Evolutionary conservation across 495 filamentous ascomycete genomes (phyloP).

Genomic region (Parathielavia appendiculata): DNA sequence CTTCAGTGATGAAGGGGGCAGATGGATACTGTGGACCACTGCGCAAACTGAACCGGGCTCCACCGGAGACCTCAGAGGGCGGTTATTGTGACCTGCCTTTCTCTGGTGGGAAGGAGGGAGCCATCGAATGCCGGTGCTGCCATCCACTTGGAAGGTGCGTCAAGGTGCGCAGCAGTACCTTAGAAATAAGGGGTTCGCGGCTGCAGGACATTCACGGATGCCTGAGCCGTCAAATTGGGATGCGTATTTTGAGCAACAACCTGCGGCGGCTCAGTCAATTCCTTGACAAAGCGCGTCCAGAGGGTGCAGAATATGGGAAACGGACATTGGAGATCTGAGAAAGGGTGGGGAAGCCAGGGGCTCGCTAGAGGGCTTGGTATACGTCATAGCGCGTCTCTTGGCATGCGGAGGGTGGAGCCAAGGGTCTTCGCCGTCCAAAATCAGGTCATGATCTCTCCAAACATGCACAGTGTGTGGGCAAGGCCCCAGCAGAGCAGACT

Average conservation of each 20-base stretch:
- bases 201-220: not conserved
- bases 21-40: too few relatives aligned
- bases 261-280: slow-evolving; percentile 1
- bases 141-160: not conserved
- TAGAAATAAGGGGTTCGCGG: not conserved
- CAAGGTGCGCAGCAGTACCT: not conserved
- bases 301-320: slow-evolving; percentile 15
- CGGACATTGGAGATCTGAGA: slow-evolving; percentile 14
- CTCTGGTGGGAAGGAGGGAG: not conserved
- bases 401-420: slow-evolving; percentile 1
- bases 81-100: too few relatives aligned
- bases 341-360: slow-evolving; percentile 8
- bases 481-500: slow-evolving; percentile 9
- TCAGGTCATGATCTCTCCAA: slow-evolving; percentile 5
- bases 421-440: not conserved
- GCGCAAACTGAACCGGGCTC: too few relatives aligned
- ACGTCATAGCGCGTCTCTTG: slow-evolving; percentile 2
- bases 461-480: not conserved
- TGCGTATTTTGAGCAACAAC: slow-evolving; percentile 2
- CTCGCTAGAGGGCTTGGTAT: slow-evolving; percentile 9
- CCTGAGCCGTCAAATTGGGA: slow-evolving; percentile 3
- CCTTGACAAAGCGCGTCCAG: slow-evolving; percentile 8
- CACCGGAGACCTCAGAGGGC: too few relatives aligned
- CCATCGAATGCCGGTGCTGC: too few relatives aligned
- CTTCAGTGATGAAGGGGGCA: too few relatives aligned